phyloP scores from a whole-genome alignment of 306 rosid genomes.

The Pterocarpus macrocarpus region DNA sequence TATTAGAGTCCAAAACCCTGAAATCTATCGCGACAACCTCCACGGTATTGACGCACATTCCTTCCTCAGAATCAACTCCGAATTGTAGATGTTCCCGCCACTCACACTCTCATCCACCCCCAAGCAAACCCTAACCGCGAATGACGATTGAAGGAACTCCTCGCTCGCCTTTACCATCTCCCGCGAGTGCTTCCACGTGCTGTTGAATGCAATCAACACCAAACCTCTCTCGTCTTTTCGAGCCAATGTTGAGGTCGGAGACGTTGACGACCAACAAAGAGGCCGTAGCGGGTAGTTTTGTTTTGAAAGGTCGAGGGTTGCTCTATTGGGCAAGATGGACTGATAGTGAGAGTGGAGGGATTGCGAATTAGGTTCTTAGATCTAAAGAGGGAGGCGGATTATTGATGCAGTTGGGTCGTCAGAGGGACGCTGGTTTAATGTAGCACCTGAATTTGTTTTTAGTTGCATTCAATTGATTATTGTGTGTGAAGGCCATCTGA shows the following conservation, averaged over 20 bases:
- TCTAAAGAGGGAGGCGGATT: too few relatives aligned
- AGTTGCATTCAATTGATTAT: too few relatives aligned
- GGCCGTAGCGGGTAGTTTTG: constrained; percentile 65
- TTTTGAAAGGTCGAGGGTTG: too few relatives aligned
- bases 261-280: constrained; percentile 60
- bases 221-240: neutral
- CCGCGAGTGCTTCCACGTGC: constrained; percentile 91
- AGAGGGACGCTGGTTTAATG: too few relatives aligned
- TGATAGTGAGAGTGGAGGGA: too few relatives aligned
- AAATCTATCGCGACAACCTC: constrained; percentile 84
- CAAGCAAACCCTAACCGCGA: constrained; percentile 75
- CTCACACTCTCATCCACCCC: constrained; percentile 57
- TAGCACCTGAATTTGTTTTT: too few relatives aligned
- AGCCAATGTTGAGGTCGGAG: constrained; percentile 40
- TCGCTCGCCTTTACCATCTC: constrained; percentile 95
- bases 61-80: constrained; percentile 82
- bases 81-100: constrained; percentile 82
- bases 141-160: constrained; percentile 58
- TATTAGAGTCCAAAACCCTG: constrained; percentile 72
- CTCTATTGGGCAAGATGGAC: too few relatives aligned
- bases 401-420: too few relatives aligned
- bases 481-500: too few relatives aligned
- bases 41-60: constrained; percentile 85
- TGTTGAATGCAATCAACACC: constrained; percentile 80
- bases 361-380: too few relatives aligned